phyloP scores from a whole-genome alignment of 371 early-diverging fungal species.

The Entomophthora muscae region DNA sequence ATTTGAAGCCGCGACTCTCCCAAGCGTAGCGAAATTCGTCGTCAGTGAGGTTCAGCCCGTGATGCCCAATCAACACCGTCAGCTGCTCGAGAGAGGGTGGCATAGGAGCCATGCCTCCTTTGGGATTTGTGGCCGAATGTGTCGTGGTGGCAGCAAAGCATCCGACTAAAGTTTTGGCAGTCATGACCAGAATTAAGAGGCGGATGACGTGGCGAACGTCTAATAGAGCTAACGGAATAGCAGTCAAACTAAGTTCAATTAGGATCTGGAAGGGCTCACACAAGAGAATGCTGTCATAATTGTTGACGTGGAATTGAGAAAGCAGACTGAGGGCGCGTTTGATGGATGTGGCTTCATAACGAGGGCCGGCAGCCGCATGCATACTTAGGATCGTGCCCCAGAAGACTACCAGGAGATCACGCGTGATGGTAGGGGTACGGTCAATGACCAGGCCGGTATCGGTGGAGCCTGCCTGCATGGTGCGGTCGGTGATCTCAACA shows the following conservation, averaged over 20 bases:
- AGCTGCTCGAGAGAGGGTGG: background rate
- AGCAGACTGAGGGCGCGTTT: background rate
- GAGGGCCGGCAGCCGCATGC: background rate
- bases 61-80: background rate
- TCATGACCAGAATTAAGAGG: background rate
- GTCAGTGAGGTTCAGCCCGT: background rate
- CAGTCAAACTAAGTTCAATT: background rate
- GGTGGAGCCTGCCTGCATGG: slow-evolving; percentile 11
- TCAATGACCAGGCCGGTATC: background rate
- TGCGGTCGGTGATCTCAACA: slow-evolving; percentile 47
- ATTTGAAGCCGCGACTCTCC: background rate
- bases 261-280: slow-evolving; percentile 5
- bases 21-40: background rate
- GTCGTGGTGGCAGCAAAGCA: background rate
- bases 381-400: slow-evolving; percentile 3
- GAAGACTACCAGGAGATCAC: background rate
- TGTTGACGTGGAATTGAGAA: background rate
- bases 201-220: background rate
- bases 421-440: slow-evolving; percentile 2
- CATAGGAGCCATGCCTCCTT: background rate
- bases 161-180: slow-evolving; percentile 1
- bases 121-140: background rate
- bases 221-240: background rate
- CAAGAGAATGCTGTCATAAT: background rate
- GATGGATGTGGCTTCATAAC: background rate